Evolutionary conservation across 1,284 basidiomycete species (phyloP).

Genomic region (Trametes hirsuta): DNA sequence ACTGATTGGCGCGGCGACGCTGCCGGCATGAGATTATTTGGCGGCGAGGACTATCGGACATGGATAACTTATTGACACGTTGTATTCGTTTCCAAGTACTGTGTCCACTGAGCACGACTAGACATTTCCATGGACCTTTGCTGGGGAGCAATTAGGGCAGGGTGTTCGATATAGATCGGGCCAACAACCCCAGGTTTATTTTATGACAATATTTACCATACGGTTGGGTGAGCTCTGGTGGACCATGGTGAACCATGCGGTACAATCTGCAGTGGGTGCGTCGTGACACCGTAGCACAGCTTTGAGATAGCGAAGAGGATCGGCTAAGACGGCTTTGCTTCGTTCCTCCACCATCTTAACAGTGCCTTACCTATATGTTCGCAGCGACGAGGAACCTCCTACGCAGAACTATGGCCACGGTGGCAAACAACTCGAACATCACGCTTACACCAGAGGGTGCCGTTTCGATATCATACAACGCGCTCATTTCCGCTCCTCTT

Average conservation of each 20-base stretch:
- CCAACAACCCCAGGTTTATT: no score
- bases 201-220: no score
- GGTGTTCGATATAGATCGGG: no score
- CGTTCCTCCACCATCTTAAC: background rate
- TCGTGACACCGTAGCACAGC: background rate
- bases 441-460: constrained; percentile 58
- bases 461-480: constrained; percentile 72
- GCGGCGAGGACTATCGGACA: background rate
- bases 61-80: constrained; percentile 3
- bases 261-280: background rate
- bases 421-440: constrained; percentile 23
- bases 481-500: constrained; percentile 60
- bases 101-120: no score
- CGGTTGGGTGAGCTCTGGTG: no score
- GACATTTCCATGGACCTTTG: no score
- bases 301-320: background rate
- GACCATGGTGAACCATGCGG: background rate
- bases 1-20: background rate
- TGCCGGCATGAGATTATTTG: background rate
- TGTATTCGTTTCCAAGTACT: background rate
- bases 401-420: constrained; percentile 33
- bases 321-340: background rate
- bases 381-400: constrained; percentile 8
- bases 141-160: no score
- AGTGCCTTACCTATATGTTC: constrained; percentile 1